phyloP scores from a whole-genome alignment of 805 yeast species.

The Hermanozyma aechmeae region DNA sequence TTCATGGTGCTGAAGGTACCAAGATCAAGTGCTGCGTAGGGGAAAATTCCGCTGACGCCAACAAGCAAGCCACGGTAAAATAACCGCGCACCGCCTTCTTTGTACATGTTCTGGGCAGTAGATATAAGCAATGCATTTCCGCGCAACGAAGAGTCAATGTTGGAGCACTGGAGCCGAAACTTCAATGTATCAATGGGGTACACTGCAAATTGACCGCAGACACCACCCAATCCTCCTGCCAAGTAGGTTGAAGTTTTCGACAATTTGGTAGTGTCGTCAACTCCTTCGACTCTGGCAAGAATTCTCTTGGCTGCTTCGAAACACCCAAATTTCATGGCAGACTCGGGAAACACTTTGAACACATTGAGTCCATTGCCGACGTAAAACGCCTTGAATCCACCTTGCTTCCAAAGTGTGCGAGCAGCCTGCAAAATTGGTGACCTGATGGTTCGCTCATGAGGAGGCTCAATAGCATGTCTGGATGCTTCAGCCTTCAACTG shows the following conservation, averaged over 20 bases:
- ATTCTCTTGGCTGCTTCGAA: conserved; percentile 80
- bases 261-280: conserved; percentile 55
- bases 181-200: conserved; percentile 95
- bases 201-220: conserved; percentile 82
- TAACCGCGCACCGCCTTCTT: conserved; percentile 65
- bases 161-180: conserved; percentile 89
- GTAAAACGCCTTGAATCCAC: conserved; percentile 81
- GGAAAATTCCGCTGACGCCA: conserved; percentile 94
- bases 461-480: conserved; percentile 26
- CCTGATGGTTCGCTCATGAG: conserved; percentile 38
- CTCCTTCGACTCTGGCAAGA: conserved; percentile 69
- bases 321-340: conserved; percentile 95
- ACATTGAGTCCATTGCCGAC: conserved; percentile 93
- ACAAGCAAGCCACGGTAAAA: conserved; percentile 85
- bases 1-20: conserved; percentile 89
- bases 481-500: conserved; percentile 18
- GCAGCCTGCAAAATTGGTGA: conserved; percentile 80
- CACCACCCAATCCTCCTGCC: conserved; percentile 97
- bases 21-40: conserved; percentile 91
- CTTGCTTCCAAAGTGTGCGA: conserved; percentile 71
- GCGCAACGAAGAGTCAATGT: conserved; percentile 49
- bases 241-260: conserved; percentile 74
- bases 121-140: conserved; percentile 53
- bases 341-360: conserved; percentile 91
- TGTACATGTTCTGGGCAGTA: conserved; percentile 72